phyloP scores from a whole-genome alignment of 106 monocot species.

The Allium sativum region DNA sequence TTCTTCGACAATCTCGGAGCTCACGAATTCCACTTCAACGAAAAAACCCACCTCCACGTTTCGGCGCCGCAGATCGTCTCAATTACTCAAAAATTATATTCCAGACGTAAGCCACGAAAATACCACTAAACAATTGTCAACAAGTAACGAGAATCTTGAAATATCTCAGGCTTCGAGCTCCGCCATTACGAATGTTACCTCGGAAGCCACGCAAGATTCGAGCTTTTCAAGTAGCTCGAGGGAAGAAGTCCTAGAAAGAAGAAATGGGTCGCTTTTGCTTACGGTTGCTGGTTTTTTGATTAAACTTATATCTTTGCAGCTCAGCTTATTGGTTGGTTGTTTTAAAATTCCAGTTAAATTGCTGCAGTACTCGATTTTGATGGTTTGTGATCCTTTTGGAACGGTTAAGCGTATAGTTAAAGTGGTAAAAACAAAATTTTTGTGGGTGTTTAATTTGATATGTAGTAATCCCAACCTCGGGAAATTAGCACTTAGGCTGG shows the following conservation, averaged over 20 bases:
- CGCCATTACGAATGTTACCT: not conserved
- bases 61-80: not conserved
- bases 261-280: conserved; percentile 15
- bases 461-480: conserved; percentile 9
- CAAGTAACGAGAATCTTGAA: not conserved
- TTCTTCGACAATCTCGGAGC: not conserved
- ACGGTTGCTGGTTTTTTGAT: conserved; percentile 30
- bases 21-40: not conserved
- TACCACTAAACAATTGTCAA: not conserved
- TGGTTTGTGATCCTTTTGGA: conserved; percentile 52
- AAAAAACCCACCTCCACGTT: not conserved
- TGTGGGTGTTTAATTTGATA: conserved; percentile 9
- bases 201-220: not conserved
- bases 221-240: conserved; percentile 1
- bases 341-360: conserved; percentile 45
- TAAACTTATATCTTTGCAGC: conserved; percentile 55
- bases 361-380: conserved; percentile 23
- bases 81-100: not conserved
- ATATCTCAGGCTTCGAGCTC: conserved; percentile 1
- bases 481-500: conserved; percentile 28
- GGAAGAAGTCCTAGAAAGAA: not conserved
- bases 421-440: conserved; percentile 11
- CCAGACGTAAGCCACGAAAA: not conserved
- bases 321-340: conserved; percentile 25
- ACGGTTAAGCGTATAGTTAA: conserved; percentile 15